A percentile compares a stretch with the other conserved stretches of the same genome.
phyloP scores from a whole-genome alignment of 1,139 yeast species.

The Diutina neorugosa region DNA sequence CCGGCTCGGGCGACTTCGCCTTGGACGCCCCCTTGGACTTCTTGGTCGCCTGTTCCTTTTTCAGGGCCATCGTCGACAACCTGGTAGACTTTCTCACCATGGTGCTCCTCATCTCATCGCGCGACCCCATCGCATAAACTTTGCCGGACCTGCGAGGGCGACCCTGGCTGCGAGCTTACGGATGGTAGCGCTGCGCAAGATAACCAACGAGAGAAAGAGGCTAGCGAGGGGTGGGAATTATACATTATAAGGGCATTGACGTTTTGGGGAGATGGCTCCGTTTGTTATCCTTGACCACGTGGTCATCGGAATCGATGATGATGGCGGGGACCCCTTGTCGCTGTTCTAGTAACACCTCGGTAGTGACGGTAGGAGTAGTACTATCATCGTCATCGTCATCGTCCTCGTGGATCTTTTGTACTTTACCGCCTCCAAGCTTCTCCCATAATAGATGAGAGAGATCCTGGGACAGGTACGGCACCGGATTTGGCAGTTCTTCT shows the following conservation, averaged over 20 bases:
- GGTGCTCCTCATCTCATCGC: not conserved
- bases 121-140: not conserved
- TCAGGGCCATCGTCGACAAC: conserved; percentile 8
- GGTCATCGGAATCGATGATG: conserved; percentile 18
- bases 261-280: conserved; percentile 12
- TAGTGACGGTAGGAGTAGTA: conserved; percentile 5
- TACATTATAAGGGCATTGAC: conserved; percentile 12
- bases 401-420: conserved; percentile 16
- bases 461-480: conserved; percentile 27
- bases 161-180: not conserved
- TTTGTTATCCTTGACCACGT: conserved; percentile 7
- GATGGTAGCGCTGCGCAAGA: not conserved
- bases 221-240: too few relatives aligned
- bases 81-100: conserved; percentile 10
- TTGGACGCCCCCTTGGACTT: conserved; percentile 3
- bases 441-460: conserved; percentile 35
- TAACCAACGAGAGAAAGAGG: too few relatives aligned
- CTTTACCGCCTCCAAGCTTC: conserved; percentile 29
- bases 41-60: conserved; percentile 6
- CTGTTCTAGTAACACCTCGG: conserved; percentile 15
- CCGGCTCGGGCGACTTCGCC: conserved; percentile 4
- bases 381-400: conserved; percentile 8
- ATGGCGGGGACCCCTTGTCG: conserved; percentile 22
- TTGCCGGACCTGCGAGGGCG: not conserved
- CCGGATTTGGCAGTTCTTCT: conserved; percentile 31